These are phyloP conservation scores for Dryas drummondii DNA, from an alignment of 306 rosid species.

Conservation along the genomic window DNA sequence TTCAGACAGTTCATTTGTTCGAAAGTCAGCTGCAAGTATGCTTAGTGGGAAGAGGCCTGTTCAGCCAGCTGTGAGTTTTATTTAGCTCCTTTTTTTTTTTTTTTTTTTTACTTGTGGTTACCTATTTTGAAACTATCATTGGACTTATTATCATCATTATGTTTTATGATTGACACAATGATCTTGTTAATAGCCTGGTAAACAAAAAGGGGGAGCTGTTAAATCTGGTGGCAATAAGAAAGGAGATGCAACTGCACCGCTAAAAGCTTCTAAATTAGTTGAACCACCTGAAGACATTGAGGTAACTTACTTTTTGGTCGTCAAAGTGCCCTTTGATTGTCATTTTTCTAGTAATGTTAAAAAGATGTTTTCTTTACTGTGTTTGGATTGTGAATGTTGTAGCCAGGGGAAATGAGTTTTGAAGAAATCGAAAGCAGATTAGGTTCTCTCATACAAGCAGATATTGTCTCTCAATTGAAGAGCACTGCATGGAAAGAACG, in stretches of 20 bases:
- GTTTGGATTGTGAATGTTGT: constrained; percentile 24
- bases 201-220: constrained; percentile 64
- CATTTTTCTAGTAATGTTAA: neutral
- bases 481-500: constrained; percentile 96
- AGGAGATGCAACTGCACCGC: constrained; percentile 67
- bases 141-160: constrained; percentile 9
- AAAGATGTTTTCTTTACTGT: neutral
- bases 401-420: constrained; percentile 96
- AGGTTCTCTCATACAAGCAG: constrained; percentile 78
- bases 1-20: constrained; percentile 65
- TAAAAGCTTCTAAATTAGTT: constrained; percentile 53
- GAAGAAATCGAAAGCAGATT: constrained; percentile 94
- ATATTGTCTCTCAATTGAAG: constrained; percentile 73
- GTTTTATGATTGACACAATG: constrained; percentile 24
- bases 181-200: constrained; percentile 47
- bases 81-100: neutral
- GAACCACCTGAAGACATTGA: constrained; percentile 89
- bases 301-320: constrained; percentile 42
- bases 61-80: constrained; percentile 74
- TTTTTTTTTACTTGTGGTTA: neutral
- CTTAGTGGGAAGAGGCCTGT: constrained; percentile 96
- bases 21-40: constrained; percentile 96
- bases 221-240: constrained; percentile 64
- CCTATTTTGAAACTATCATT: neutral
- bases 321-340: constrained; percentile 13